Evolutionary conservation across 192 early-diverging fungal species (phyloP).

Genomic region (Endogone sp.): DNA sequence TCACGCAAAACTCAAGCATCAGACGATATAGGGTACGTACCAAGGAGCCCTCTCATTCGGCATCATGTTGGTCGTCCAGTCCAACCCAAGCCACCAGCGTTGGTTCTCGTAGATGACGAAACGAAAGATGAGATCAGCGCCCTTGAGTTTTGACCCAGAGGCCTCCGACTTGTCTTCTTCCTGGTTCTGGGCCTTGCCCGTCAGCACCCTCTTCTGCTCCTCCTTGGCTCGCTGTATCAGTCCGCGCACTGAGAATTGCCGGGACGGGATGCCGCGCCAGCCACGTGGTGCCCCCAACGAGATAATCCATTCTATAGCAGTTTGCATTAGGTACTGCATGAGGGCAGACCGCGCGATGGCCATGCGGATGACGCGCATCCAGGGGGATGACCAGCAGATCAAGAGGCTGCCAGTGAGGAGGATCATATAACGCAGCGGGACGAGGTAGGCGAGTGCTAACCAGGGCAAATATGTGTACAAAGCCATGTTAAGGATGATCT

Average conservation of each 20-base stretch:
- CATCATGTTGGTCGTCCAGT: slow-evolving; percentile 45
- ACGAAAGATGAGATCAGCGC: slow-evolving; percentile 31
- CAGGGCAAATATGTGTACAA: not conserved
- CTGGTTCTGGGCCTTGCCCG: too few species aligned
- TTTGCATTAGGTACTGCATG: not conserved
- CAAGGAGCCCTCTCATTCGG: slow-evolving; percentile 45
- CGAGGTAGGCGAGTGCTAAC: not conserved
- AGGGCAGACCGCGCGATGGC: not conserved
- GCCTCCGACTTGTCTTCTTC: not conserved
- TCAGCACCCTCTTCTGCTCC: not conserved
- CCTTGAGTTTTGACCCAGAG: not conserved
- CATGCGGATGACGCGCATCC: not conserved
- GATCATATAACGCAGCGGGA: not conserved
- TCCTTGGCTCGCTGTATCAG: not conserved
- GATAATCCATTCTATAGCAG: too few species aligned
- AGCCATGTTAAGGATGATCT: not conserved
- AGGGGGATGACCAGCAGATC: not conserved
- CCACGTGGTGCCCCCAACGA: too few species aligned
- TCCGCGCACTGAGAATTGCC: not conserved
- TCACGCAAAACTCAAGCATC: not conserved
- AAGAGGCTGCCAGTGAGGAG: not conserved
- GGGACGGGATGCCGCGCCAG: too few species aligned
- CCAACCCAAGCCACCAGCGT: slow-evolving; percentile 47
- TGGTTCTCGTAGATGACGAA: slow-evolving; percentile 52
- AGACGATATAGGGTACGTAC: slow-evolving; percentile 25